phyloP scores from a whole-genome alignment of 2,329 filamentous ascomycete species.

The Aureobasidium musti region DNA sequence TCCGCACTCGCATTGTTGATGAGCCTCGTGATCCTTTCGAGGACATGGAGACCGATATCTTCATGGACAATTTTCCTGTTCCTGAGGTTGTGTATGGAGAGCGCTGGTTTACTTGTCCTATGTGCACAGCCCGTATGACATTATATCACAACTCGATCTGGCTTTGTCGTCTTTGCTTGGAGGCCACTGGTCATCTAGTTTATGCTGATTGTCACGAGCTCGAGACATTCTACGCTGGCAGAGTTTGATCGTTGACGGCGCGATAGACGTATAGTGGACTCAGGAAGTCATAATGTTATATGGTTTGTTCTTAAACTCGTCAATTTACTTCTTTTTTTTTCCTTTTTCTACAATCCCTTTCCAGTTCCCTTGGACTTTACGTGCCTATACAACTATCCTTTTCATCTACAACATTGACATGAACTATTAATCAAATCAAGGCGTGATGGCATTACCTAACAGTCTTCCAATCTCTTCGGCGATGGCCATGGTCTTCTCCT shows the following conservation, averaged over 20 bases:
- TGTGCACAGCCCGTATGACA: background rate
- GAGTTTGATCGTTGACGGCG: background rate
- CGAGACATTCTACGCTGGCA: background rate
- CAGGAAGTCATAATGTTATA: too few species aligned
- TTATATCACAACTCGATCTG: background rate
- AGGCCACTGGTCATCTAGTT: background rate
- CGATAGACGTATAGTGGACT: background rate
- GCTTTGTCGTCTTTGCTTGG: background rate
- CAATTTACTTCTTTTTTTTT: too few species aligned
- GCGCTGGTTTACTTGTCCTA: background rate
- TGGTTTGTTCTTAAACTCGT: too few species aligned
- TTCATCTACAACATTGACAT: too few species aligned
- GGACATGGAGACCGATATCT: too few species aligned
- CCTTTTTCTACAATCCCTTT: too few species aligned
- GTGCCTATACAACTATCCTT: too few species aligned
- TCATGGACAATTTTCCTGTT: too few species aligned
- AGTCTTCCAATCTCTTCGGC: conserved; percentile 39
- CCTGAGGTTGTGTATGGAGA: background rate
- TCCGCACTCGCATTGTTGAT: too few species aligned
- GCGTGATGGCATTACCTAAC: conserved; percentile 13
- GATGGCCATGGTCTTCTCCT: conserved; percentile 45
- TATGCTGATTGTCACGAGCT: background rate
- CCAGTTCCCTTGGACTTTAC: too few species aligned
- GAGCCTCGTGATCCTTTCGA: too few species aligned
- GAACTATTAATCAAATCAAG: background rate